Base-by-base conservation (phyloP, 2,329 filamentous ascomycete genomes). In the Diaporthe sp. region DNA sequence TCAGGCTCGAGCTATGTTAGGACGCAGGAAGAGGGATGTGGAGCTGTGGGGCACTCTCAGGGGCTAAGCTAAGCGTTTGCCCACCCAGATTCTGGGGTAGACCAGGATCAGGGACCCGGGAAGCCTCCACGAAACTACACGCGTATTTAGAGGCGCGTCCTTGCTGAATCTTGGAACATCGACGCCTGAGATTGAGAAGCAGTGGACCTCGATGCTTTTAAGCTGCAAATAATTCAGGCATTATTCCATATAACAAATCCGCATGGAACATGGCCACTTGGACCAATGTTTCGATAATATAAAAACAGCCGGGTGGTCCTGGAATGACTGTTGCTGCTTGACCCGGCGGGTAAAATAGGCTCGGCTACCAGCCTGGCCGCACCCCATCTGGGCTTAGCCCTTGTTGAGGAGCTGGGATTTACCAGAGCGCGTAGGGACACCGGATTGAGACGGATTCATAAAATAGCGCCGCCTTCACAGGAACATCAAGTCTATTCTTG, bases 81-180 rank as follows among this genome's bases (percentile, higher is more conserved):
- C 65, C n/a, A 55, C 65, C 65, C n/a, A 25, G 65, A 70, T 42
- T 55, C 65, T 55, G 65, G 65, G 65, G 65, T 70, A 70, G 49
- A 39, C 65, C 31, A 31, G 65, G 65, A 70, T 55, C 34, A 70
- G 46, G 65, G 49, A 22, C 65, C 9, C 49, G 65, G 65, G 46
- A 68, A 25, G 62, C 44, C 17, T 51, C 44, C 44, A 39, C 7
- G 46, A 67, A 31, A 53, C 46, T 19, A 51, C 37, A 39, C 37
- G 37, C 10, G 37, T 39, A 13, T 19, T 34, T 17, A 37, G 13
- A 19, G 46, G 13, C 1, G 31, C 4, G 46, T 4, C n/a, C 49
- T 22, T 53, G 22, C 19, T 53, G 19, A 39, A 42, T 25, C 17
- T 46, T 68, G 31, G 34, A 8, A 8, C 13, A 68, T 15, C 39